phyloP scores from a whole-genome alignment of 441 rosid genomes.

The Pelargonium myrrhifolium region DNA sequence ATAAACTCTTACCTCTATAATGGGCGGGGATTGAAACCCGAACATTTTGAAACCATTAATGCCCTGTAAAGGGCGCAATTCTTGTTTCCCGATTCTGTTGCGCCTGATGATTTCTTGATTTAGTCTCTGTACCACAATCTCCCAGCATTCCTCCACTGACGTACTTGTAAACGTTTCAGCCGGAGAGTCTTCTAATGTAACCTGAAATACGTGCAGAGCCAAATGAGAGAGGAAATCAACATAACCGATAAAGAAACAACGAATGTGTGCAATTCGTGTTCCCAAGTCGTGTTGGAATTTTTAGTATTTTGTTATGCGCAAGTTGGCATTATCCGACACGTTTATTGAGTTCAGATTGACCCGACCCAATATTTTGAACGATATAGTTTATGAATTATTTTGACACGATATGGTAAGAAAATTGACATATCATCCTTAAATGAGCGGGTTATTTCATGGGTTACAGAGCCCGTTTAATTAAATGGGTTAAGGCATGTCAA shows the following conservation, averaged over 20 bases:
- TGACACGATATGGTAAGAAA: too few species aligned
- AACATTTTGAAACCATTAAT: conserved; percentile 75
- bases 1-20: conserved; percentile 73
- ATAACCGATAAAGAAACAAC: not conserved
- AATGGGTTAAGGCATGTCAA: too few species aligned
- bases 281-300: too few species aligned
- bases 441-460: too few species aligned
- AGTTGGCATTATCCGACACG: too few species aligned
- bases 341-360: too few species aligned
- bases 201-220: conserved; percentile 38
- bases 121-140: conserved; percentile 53
- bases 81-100: conserved; percentile 36
- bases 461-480: too few species aligned
- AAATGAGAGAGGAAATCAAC: conserved; percentile 10
- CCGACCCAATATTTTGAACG: too few species aligned
- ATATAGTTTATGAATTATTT: too few species aligned
- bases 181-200: conserved; percentile 63
- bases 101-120: conserved; percentile 46
- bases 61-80: conserved; percentile 34
- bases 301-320: too few species aligned
- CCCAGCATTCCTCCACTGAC: conserved; percentile 84
- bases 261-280: too few species aligned
- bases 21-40: conserved; percentile 57
- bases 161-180: conserved; percentile 40
- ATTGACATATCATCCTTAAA: too few species aligned